Evolutionary conservation across 1,139 yeast species (phyloP).

Genomic region (Pichia sp.): DNA sequence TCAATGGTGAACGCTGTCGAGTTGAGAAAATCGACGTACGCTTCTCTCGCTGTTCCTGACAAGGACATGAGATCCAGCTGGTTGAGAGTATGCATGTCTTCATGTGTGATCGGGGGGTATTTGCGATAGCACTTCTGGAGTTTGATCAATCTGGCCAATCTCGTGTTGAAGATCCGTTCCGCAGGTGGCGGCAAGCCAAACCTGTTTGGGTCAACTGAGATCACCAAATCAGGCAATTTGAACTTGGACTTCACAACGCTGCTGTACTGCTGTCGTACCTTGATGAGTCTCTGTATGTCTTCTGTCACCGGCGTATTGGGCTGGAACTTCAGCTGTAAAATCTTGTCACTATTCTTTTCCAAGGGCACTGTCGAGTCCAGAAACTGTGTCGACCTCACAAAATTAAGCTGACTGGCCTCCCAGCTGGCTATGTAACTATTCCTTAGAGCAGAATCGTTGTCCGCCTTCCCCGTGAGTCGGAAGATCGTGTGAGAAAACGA

Average conservation of each 20-base stretch:
- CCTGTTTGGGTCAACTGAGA: conserved; percentile 18
- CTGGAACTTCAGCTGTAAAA: conserved; percentile 1
- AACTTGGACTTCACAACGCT: conserved; percentile 13
- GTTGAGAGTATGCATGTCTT: conserved; percentile 20
- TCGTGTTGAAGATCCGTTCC: conserved; percentile 17
- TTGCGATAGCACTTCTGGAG: conserved; percentile 14
- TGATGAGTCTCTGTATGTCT: conserved; percentile 3
- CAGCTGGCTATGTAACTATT: conserved; percentile 2
- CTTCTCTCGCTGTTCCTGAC: conserved; percentile 8
- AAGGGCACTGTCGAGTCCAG: background rate
- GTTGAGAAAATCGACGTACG: conserved; percentile 7
- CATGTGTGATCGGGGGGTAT: conserved; percentile 17
- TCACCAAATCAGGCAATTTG: conserved; percentile 15
- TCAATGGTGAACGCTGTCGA: conserved; percentile 10
- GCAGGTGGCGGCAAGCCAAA: conserved; percentile 23
- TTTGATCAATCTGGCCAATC: conserved; percentile 14
- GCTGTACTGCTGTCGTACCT: conserved; percentile 18
- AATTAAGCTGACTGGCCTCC: background rate
- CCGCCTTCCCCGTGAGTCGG: background rate
- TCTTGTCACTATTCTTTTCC: background rate
- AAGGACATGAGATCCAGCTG: conserved; percentile 10
- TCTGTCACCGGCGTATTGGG: background rate
- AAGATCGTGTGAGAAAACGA: conserved; percentile 5
- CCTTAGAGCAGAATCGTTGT: background rate
- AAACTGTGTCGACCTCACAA: background rate